Evolutionary conservation across 352 stramenopile species (phyloP), one percentile per base, ranked within the genome.

Genomic region (Globisporangium takayamanum): DNA sequence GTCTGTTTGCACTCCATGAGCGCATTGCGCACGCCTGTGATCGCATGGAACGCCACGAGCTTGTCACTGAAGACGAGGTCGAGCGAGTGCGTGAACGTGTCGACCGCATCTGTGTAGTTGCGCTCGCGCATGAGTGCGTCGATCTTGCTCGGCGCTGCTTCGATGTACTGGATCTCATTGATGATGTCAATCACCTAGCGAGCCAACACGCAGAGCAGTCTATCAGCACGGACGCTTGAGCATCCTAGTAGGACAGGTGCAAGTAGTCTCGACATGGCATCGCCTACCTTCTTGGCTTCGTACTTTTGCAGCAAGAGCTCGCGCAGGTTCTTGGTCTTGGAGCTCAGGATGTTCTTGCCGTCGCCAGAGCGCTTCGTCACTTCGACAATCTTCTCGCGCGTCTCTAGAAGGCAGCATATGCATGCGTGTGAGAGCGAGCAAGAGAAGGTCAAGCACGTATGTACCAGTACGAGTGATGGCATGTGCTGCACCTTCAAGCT

Each of bases 1-100:
- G 74, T 69, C 68, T 92, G 81, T 51, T 94, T 94, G 68, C 78
- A 94, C 63, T 92, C 84, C 78, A 94, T 92, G 53, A 94, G 68
- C 16, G 82, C 69, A 37, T 89, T 89, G 33, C 84, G 78, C 30
- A 92, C 69, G 57, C 73, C 73, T 14, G 80, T 88, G 52, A 87
- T 89, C 12, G 81, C 84, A 22, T 90, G 76, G 61, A 94, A 92
- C 25, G 80, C 76, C 16, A 87, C 78, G 1, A 94, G 69, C 37
- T 89, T 83, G 55, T 92, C 80, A 36, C 78, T 89, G 57, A 90
- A 91, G 1, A 92, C 81, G 39, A 94, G 64, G 45, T 90, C 79
- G n/a, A 94, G 55, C n/a, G 84, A 79, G 33, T 72, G 71, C 5
- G 73, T 76, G 46, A 91, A 94, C 69, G 79, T 81, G 45, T 89